Percentiles rank a stretch among this genome's conserved stretches.
phyloP scores from a whole-genome alignment of 768 basidiomycete species.

The Lactifluus hygrophoroides region DNA sequence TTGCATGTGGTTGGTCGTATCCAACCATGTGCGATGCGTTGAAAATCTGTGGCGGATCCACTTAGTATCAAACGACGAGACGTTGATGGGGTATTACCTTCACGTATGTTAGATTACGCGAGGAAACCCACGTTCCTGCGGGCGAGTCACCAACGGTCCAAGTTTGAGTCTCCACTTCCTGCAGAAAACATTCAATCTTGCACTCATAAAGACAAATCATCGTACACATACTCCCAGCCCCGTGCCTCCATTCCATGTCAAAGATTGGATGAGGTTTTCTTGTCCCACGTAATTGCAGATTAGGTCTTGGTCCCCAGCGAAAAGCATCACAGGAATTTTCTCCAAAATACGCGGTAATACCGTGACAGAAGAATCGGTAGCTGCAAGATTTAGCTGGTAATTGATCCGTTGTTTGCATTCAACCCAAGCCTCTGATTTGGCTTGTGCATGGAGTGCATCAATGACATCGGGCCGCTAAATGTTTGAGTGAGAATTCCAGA shows the following conservation, averaged over 20 bases:
- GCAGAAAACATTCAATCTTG: constrained; percentile 2
- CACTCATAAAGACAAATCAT: neutral
- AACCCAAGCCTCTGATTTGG: constrained; percentile 72
- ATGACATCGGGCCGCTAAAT: constrained; percentile 73
- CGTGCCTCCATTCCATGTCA: constrained; percentile 79
- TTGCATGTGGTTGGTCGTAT: constrained; percentile 74
- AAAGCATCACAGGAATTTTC: constrained; percentile 78
- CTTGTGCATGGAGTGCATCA: constrained; percentile 69
- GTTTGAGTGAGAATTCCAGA: neutral
- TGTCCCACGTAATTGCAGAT: constrained; percentile 95
- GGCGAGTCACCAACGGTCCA: constrained; percentile 69
- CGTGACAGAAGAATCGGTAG: constrained; percentile 60
- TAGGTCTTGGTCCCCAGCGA: constrained; percentile 91
- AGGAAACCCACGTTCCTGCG: constrained; percentile 87
- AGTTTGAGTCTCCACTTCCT: constrained; percentile 61
- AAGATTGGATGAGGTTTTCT: constrained; percentile 71
- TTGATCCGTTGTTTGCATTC: constrained; percentile 76
- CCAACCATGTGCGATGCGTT: constrained; percentile 97
- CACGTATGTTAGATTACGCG: constrained; percentile 87
- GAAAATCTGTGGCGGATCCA: constrained; percentile 49
- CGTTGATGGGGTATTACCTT: constrained; percentile 45
- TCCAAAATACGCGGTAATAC: constrained; percentile 74
- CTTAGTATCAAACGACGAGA: neutral
- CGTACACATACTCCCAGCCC: constrained; percentile 67
- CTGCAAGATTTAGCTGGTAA: constrained; percentile 43